These are phyloP conservation scores for Talaromyces sp. DNA, from an alignment of 2,329 filamentous ascomycete genomes.

Conservation along the genomic window DNA sequence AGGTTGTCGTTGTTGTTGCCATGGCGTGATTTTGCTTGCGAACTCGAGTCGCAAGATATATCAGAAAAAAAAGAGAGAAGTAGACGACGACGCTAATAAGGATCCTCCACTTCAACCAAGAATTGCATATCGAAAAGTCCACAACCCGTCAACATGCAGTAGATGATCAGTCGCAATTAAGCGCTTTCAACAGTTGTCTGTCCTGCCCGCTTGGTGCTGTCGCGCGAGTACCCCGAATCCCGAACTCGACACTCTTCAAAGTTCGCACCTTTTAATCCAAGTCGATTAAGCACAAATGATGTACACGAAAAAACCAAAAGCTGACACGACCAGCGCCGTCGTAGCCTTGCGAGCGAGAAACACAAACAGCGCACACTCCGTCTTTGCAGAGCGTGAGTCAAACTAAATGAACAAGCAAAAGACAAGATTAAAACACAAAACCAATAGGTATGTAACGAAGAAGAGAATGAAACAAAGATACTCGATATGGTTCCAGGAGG, in stretches of 20 bases:
- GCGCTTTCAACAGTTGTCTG: conserved; percentile 2
- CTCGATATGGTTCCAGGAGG: not conserved
- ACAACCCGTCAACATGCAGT: not conserved
- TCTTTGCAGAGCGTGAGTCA: not conserved
- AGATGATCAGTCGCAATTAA: conserved; percentile 2
- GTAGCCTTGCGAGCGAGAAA: conserved; percentile 12
- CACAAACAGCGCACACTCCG: conserved; percentile 6
- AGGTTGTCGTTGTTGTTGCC: conserved; percentile 17
- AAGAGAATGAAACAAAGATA: not conserved
- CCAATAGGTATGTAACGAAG: conserved; percentile 3
- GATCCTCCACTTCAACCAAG: conserved; percentile 12
- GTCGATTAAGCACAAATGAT: not conserved
- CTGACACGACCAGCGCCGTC: conserved; percentile 18
- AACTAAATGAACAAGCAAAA: not conserved
- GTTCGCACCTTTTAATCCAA: not conserved
- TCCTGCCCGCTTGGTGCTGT: not conserved
- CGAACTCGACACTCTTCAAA: not conserved
- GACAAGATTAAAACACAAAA: conserved; percentile 9
- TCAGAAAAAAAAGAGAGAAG: not conserved
- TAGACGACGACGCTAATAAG: conserved; percentile 8
- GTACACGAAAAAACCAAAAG: conserved; percentile 2
- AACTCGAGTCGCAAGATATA: not conserved
- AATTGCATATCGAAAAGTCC: conserved; percentile 15
- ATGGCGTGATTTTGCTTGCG: not conserved
- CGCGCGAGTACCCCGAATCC: not conserved